Percentiles rank a stretch among this genome's conserved stretches.
Evolutionary conservation across 192 early-diverging fungal genomes (phyloP).

Genomic region (Cladochytrium replicatum): DNA sequence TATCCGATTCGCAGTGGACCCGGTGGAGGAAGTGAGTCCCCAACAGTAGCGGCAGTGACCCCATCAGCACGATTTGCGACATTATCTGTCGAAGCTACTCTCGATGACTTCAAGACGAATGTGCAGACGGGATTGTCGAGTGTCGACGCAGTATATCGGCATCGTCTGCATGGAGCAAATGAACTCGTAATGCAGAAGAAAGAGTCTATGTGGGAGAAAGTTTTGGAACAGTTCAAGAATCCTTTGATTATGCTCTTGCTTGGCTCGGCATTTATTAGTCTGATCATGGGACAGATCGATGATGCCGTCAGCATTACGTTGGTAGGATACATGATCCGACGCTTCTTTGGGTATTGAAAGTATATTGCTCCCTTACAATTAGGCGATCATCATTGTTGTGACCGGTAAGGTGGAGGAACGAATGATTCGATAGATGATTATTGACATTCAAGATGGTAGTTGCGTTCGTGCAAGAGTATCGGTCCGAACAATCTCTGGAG

Average conservation of each 20-base stretch:
- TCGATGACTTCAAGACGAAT: neutral
- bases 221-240: slow-evolving; percentile 77
- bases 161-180: slow-evolving; percentile 46
- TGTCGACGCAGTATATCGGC: slow-evolving; percentile 8
- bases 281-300: slow-evolving; percentile 64
- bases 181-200: slow-evolving; percentile 57
- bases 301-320: slow-evolving; percentile 79
- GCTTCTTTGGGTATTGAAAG: no score
- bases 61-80: slow-evolving; percentile 18
- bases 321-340: slow-evolving; percentile 34
- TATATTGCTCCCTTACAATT: no score
- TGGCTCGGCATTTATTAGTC: slow-evolving; percentile 58
- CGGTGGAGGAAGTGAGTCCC: no score
- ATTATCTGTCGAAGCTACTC: slow-evolving; percentile 1
- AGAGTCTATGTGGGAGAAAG: slow-evolving; percentile 59
- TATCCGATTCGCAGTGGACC: no score
- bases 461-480: slow-evolving; percentile 82
- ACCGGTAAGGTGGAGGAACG: slow-evolving; percentile 50
- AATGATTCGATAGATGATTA: neutral
- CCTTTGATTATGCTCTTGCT: slow-evolving; percentile 72
- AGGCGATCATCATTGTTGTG: slow-evolving; percentile 67
- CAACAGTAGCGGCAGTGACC: neutral
- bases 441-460: slow-evolving; percentile 31
- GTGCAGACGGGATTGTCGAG: slow-evolving; percentile 5
- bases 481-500: slow-evolving; percentile 73